A percentile compares a stretch with the other conserved stretches of the same genome.
Evolutionary conservation across 148 eudicot species (phyloP).

Genomic region (Camellia lanceoleosa): DNA sequence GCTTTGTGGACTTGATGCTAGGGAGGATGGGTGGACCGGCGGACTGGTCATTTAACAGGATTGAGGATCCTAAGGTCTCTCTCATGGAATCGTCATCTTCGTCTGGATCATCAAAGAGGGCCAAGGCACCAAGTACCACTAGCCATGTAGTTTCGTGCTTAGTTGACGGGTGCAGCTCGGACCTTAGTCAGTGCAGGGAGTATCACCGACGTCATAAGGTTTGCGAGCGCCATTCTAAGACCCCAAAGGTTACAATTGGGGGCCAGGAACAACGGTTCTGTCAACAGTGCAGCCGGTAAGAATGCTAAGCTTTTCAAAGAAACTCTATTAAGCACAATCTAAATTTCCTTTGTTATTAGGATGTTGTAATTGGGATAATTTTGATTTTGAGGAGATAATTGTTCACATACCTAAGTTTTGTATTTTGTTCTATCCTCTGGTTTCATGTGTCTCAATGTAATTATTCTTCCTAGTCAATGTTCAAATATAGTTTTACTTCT

Average conservation of each 20-base stretch:
- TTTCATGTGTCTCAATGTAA: not conserved
- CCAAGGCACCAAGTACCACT: slow-evolving; percentile 38
- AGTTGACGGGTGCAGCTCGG: slow-evolving; percentile 69
- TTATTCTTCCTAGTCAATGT: not conserved
- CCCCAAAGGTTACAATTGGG: slow-evolving; percentile 51
- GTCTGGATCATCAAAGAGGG: slow-evolving; percentile 33
- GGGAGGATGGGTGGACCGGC: slow-evolving; percentile 19
- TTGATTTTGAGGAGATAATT: not conserved
- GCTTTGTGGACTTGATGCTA: slow-evolving; percentile 25
- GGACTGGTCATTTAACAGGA: slow-evolving; percentile 14
- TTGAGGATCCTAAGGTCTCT: slow-evolving; percentile 9
- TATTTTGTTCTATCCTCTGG: not conserved
- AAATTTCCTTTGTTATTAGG: not conserved
- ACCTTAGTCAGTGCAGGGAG: slow-evolving; percentile 58
- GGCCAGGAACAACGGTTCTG: slow-evolving; percentile 68
- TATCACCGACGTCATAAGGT: slow-evolving; percentile 81
- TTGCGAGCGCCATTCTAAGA: slow-evolving; percentile 72
- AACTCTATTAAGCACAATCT: not conserved
- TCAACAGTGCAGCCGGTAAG: slow-evolving; percentile 86
- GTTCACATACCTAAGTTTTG: not conserved
- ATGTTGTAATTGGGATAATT: not conserved
- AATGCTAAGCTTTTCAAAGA: not conserved
- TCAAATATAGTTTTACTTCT: not conserved
- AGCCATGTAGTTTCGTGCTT: slow-evolving; percentile 42
- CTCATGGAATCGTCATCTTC: slow-evolving; percentile 37